phyloP scores from a whole-genome alignment of 805 yeast species.

The Debaryomyces maramus region DNA sequence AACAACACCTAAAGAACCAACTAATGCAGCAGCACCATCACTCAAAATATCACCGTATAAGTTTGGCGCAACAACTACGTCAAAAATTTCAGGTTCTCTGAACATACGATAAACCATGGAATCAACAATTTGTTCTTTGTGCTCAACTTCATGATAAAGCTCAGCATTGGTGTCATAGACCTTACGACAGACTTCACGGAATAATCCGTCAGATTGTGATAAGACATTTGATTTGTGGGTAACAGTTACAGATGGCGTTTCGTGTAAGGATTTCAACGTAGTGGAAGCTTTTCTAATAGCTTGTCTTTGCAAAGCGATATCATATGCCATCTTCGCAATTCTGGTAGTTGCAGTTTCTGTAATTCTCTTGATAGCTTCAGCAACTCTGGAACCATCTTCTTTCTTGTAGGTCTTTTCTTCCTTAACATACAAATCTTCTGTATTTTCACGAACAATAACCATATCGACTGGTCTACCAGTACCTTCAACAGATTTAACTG shows the following conservation, averaged over 20 bases:
- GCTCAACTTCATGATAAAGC: conserved; percentile 57
- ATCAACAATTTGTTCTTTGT: conserved; percentile 96
- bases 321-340: conserved; percentile 89
- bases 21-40: conserved; percentile 98
- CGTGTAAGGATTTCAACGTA: conserved; percentile 29
- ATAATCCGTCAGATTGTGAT: conserved; percentile 89
- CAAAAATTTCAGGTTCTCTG: conserved; percentile 96
- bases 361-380: conserved; percentile 97
- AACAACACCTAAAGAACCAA: conserved; percentile 96
- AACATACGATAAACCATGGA: conserved; percentile 99
- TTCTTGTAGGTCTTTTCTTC: conserved; percentile 77
- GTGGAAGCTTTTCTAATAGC: conserved; percentile 62
- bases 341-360: conserved; percentile 80
- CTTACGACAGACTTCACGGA: conserved; percentile 80
- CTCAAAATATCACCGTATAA: conserved; percentile 95
- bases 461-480: conserved; percentile 89
- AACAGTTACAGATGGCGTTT: conserved; percentile 73
- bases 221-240: conserved; percentile 97
- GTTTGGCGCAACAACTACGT: conserved; percentile 98
- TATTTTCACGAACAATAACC: conserved; percentile 98
- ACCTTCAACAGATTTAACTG: conserved; percentile 90
- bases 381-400: conserved; percentile 83
- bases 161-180: conserved; percentile 59
- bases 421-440: conserved; percentile 95
- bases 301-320: conserved; percentile 91